Conservation (phyloP, 495 filamentous ascomycete genomes). For the Thermothielavioides terrestris region DNA sequence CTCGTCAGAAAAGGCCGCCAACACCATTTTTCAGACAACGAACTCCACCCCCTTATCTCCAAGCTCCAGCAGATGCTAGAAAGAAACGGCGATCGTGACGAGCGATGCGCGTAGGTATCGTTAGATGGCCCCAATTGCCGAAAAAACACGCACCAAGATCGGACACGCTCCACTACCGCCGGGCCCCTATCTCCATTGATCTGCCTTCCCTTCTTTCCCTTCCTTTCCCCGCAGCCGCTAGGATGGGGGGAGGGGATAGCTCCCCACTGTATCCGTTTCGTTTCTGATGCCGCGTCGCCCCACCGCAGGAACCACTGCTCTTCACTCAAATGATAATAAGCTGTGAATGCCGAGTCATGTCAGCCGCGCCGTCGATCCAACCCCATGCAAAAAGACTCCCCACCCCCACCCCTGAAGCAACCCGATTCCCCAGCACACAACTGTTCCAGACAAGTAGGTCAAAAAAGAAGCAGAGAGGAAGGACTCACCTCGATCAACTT, state of each 20-base stretch:
- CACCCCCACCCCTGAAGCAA: background rate
- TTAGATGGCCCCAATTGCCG: too few relatives aligned
- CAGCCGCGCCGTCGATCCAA: background rate
- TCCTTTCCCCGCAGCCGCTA: too few relatives aligned
- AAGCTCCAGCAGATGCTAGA: background rate
- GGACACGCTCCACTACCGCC: too few relatives aligned
- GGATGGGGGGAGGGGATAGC: too few relatives aligned
- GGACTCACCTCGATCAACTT: constrained; percentile 49
- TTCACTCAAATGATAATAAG: constrained; percentile 1
- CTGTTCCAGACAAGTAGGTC: background rate
- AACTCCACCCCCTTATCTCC: background rate
- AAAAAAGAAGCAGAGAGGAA: background rate
- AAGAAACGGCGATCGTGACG: background rate
- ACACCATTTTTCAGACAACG: background rate
- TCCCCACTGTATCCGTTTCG: too few relatives aligned
- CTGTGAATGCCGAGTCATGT: background rate
- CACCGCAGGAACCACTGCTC: background rate
- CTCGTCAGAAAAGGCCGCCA: background rate
- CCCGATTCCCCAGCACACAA: background rate
- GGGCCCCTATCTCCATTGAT: too few relatives aligned
- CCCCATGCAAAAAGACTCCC: background rate
- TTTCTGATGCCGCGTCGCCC: too few relatives aligned
- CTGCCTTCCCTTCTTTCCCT: too few relatives aligned
- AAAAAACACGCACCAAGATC: too few relatives aligned
- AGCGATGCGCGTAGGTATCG: background rate